Evolutionary conservation across 83 land plant species (phyloP), one percentile per base, ranked within the genome.

Genomic region (Picea abies): DNA sequence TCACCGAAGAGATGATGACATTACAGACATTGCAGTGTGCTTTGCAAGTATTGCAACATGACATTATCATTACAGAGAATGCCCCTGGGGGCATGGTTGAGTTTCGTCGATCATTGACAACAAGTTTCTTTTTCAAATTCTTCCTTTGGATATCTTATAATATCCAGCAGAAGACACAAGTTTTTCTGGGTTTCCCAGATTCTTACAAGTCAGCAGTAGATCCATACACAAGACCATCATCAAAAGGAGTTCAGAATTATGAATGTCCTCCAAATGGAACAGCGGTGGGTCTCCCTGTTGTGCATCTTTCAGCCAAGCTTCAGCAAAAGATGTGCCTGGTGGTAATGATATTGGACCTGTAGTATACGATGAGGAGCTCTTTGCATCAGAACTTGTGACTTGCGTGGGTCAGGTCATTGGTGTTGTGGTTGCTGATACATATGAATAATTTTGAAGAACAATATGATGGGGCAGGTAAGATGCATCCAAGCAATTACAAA

Each of bases 51-150:
- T 79, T 98, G 67, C 84, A 87, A 80, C 84, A 88, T 16, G 98
- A 96, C 56, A 85, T 98, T 73, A 39, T 80, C 39, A 90, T 96
- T 65, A 82, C 89, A 80, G 93, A 92, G 56, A 80, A 93, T 91
- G 99, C 99, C 10, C 99, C 99, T 22, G 99, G 99, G 29, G 99
- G 99, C n/a, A 98, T 94, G 99, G 91, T 91, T 25, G 98, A 98
- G 84, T 98, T 96, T 37, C 90, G 98, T 32, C 88, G 68, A 67
- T 98, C 98, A 0, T 85, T 98, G 52, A 92, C 93, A 12, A 41
- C 89, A 22, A 96, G 99, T 78, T 98, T 98, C 84, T 94, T 98
- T 85, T 98, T 96, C 85, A 98, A 98, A 65, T 98, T 93, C 73
- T 96, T 87, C 83, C 71, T 96, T 35, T 87, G 87, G 89, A 89